Base-by-base conservation (phyloP, 805 yeast genomes). In the Maudiozyma serrabonitensis region DNA sequence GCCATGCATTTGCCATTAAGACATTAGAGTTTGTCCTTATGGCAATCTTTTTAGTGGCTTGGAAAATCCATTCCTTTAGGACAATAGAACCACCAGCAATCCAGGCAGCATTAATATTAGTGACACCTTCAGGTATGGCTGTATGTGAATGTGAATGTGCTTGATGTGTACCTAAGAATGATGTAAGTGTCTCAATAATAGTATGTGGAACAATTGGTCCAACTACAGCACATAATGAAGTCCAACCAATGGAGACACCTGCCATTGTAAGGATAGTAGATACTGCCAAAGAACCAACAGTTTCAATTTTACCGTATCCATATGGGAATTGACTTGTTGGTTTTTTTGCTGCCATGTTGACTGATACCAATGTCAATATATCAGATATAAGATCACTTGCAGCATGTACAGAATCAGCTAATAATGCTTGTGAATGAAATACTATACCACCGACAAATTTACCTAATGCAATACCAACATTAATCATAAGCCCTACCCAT, bases 1-100 rank as follows among this genome's bases (percentile, higher is more conserved):
- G 99, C 98, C 99, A 93, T 3, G 99, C 99, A 62, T 93, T 93
- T 4, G 99, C 99, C 46, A 87, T 81, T 45, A 93, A 74, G 3
- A 93, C 98, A 54, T 88, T 87, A 0, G 96, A 88, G 61, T 87
- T 85, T 28, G 87, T 77, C 52, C 76, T 72, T 45, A 74, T 72
- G 1, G 97, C 99, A 21, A 93, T 80, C 52, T 80, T 79, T 68
- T 82, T 76, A 0, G 99, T 93, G 12, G 87, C 85, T 51, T 80
- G 80, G 68, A 80, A 93, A 41, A 93, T 79, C 78, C 95, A 79
- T 66, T 93, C 99, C 63, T 93, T 93, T 40, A 89, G 77, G 3
- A 75, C 78, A 52, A 93, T 87, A 0, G 96, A 87, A 1, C 82
- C 96, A 50, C 84, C 81, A 0, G 99, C 99, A 43, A 93, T 75